Evolutionary conservation across 2,329 filamentous ascomycete genomes (phyloP), one percentile per base, ranked within the genome.

Genomic region (Penicillium sp.): DNA sequence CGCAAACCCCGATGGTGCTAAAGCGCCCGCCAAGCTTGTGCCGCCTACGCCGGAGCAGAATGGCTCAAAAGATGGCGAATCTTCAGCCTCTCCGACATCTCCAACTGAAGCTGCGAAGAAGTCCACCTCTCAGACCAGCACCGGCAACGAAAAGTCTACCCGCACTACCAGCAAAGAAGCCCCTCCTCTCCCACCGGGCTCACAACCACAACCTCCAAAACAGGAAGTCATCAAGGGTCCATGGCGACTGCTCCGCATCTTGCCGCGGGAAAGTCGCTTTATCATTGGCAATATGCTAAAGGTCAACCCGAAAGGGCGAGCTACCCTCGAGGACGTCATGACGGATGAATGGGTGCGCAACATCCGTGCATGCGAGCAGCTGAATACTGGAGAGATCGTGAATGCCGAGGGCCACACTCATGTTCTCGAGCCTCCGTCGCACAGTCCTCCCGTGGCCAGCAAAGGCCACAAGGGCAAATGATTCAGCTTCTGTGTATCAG

Each of bases 271-370:
- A 71, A 95, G 87, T 57, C 80, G 93, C 44, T 86, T 92, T 66
- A 90, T 98, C 55, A 87, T 98, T 47, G 86, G 89, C 39, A 81
- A 88, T 49, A 98, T 98, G 93, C 80, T 98, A 31, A 89, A 93
- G 63, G 79, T 96, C 44, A 83, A 95, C 62, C 89, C 91, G 0
- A 86, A 82, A 65, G 86, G 87, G 57, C 82, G 93, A 49, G 92
- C 90, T 2, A 88, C 81, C 2, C 86, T 98, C 76, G 79, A 86
- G 23, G 90, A 98, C 63, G 88, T 98, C 15, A 72, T 96, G 44
- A 81, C 84, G 20, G 92, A 98, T 66, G 84, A 86, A 13, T 98
- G 93, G 93, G 83, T 97, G n/a, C 82, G 84, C 42, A 84, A 86
- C 61, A 89, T 88, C 28, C 77, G 87, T 18, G 89, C 95, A 37